phyloP scores from a whole-genome alignment of 1,284 basidiomycete genomes.

The Baeospora myosura region DNA sequence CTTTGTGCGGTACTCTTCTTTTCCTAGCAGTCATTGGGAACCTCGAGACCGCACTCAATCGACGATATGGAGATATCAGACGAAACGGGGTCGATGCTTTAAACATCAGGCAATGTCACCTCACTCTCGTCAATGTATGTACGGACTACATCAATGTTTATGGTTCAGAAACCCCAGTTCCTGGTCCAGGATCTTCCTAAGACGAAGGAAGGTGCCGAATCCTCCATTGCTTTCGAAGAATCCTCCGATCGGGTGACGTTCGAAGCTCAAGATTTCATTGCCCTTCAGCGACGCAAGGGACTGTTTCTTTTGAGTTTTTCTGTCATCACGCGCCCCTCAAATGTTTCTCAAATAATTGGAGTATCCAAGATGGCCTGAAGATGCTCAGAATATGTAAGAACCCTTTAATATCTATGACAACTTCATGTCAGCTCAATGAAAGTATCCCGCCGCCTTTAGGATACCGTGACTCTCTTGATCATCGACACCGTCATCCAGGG shows the following conservation, averaged over 20 bases:
- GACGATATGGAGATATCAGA: too few relatives aligned
- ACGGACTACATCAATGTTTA: too few relatives aligned
- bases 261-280: constrained; percentile 29
- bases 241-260: constrained; percentile 24
- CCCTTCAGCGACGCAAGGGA: constrained; percentile 27
- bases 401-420: constrained; percentile 24
- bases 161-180: too few relatives aligned
- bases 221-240: constrained; percentile 24
- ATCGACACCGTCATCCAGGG: constrained; percentile 28
- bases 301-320: constrained; percentile 23
- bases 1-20: too few relatives aligned
- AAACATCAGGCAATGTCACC: too few relatives aligned
- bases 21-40: too few relatives aligned
- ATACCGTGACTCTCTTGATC: constrained; percentile 24
- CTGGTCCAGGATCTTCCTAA: constrained; percentile 30
- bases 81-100: too few relatives aligned
- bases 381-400: constrained; percentile 26
- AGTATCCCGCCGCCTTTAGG: constrained; percentile 1
- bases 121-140: too few relatives aligned
- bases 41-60: too few relatives aligned
- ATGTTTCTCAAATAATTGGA: constrained; percentile 30
- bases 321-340: background rate
- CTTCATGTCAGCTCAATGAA: background rate
- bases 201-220: constrained; percentile 26
- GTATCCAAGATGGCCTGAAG: constrained; percentile 26